Evolutionary conservation across 148 eudicot genomes (phyloP).

Genomic region (Limonium bicolor): DNA sequence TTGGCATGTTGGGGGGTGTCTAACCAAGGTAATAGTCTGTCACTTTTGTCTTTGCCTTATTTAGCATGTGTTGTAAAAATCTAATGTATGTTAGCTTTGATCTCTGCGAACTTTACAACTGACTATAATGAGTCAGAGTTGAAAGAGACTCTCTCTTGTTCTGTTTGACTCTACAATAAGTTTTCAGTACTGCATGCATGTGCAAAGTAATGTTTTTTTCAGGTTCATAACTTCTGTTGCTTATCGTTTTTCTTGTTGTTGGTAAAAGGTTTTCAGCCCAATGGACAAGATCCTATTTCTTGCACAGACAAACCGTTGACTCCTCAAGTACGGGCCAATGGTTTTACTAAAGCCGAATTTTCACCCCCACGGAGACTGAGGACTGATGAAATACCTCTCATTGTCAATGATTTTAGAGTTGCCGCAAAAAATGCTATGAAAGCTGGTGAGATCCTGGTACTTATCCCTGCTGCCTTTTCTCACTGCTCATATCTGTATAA

Average conservation of each 20-base stretch:
- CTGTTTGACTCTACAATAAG: too few species aligned
- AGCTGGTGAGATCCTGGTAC: constrained; percentile 26
- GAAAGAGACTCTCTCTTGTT: too few species aligned
- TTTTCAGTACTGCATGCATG: too few species aligned
- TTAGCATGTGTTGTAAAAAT: too few species aligned
- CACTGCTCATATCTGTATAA: neutral
- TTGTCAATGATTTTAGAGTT: constrained; percentile 31
- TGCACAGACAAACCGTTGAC: constrained; percentile 23
- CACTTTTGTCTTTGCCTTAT: neutral
- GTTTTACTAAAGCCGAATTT: constrained; percentile 9
- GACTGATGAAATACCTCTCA: constrained; percentile 21
- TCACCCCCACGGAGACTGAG: constrained; percentile 28
- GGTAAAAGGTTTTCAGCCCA: constrained; percentile 34
- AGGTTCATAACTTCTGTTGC: too few species aligned
- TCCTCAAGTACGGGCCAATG: constrained; percentile 24
- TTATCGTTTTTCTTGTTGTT: neutral
- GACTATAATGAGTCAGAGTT: too few species aligned
- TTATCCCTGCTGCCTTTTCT: neutral
- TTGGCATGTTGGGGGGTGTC: constrained; percentile 44
- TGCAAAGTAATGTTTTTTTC: too few species aligned
- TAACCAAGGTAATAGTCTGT: constrained; percentile 16
- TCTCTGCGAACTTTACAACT: too few species aligned
- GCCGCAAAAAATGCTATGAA: constrained; percentile 36
- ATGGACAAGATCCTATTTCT: constrained; percentile 32
- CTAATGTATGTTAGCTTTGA: neutral